A percentile compares a stretch with the other conserved stretches of the same genome.
These are phyloP conservation scores for Axilococcus clingmanii DNA, from an alignment of 139 green algal genomes.

Conservation along the genomic window DNA sequence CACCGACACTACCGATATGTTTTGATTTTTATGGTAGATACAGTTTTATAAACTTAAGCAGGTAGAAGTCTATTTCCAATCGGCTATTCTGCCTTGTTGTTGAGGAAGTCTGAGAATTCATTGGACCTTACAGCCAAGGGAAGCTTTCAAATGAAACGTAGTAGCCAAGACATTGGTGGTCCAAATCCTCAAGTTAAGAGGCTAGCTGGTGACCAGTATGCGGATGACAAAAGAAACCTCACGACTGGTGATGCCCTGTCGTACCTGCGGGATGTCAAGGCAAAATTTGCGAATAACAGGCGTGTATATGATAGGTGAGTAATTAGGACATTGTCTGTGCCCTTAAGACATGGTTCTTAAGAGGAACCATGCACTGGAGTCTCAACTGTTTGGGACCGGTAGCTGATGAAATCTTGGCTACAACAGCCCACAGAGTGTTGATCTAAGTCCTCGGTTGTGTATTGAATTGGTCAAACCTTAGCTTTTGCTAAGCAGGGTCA, in stretches of 20 bases:
- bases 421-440: too few species aligned
- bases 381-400: neutral
- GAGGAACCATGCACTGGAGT: neutral
- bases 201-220: constrained; percentile 2
- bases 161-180: neutral
- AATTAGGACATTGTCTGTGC: neutral
- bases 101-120: too few species aligned
- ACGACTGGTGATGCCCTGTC: constrained; percentile 69
- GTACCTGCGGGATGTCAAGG: constrained; percentile 81
- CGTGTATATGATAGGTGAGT: constrained; percentile 33
- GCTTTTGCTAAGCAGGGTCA: neutral
- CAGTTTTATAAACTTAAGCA: too few species aligned
- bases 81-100: too few species aligned
- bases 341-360: neutral
- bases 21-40: too few species aligned
- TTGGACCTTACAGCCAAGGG: too few species aligned
- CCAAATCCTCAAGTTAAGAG: neutral
- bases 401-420: too few species aligned
- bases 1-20: too few species aligned
- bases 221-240: constrained; percentile 21
- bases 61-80: too few species aligned
- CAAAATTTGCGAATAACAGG: constrained; percentile 34
- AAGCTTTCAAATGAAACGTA: too few species aligned
- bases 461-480: too few species aligned
- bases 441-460: too few species aligned